phyloP scores from a whole-genome alignment of 2,329 filamentous ascomycete genomes.

The Trichoderma endophyticum region DNA sequence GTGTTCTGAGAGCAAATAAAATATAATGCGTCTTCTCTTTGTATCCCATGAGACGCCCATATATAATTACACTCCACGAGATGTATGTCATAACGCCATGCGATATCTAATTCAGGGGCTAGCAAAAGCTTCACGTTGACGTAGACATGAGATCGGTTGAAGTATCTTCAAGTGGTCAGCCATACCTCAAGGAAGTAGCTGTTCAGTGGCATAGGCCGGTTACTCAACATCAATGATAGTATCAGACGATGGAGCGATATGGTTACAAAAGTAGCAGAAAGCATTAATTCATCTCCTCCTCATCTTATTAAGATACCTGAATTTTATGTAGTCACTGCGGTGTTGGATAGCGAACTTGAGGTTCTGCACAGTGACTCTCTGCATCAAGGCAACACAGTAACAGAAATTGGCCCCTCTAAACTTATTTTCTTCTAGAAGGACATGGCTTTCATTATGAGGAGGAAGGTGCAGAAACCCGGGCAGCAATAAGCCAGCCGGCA shows the following conservation, averaged over 20 bases:
- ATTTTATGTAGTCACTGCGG: not conserved
- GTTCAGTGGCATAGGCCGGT: not conserved
- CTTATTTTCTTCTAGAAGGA: not conserved
- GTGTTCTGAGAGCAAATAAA: fast-evolving
- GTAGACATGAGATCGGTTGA: not conserved
- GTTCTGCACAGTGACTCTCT: not conserved
- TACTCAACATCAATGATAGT: not conserved
- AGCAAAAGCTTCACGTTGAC: not conserved
- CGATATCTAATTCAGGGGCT: not conserved
- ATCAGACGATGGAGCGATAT: not conserved
- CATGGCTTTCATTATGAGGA: not conserved
- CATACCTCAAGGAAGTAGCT: not conserved
- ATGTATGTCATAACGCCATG: not conserved
- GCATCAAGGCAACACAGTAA: not conserved
- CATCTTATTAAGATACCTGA: not conserved
- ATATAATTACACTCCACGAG: not conserved
- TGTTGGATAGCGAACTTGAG: not conserved
- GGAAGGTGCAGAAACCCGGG: not conserved
- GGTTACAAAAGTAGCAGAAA: not conserved
- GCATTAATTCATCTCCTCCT: not conserved
- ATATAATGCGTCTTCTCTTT: too few relatives aligned
- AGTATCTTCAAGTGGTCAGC: not conserved
- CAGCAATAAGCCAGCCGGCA: not conserved
- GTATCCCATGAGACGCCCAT: not conserved
- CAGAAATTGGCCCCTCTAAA: not conserved